Evolutionary conservation across 2,329 filamentous ascomycete genomes (phyloP).

Genomic region (Cladophialophora immunda): DNA sequence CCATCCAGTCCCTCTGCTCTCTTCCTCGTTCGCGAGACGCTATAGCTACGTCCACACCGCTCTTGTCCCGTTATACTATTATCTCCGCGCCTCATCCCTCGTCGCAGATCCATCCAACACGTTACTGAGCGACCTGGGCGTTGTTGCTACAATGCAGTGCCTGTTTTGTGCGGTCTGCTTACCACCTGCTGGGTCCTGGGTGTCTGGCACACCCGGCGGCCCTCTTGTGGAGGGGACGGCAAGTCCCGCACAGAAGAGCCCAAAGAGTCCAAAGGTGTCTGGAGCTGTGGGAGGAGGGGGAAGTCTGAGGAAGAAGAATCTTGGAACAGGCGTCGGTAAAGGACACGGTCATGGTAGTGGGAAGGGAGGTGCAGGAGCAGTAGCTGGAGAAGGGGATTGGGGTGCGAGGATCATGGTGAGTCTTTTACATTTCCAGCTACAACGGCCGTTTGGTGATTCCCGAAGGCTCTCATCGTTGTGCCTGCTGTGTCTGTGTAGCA

Average conservation of each 20-base stretch:
- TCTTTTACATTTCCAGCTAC: conserved; percentile 7
- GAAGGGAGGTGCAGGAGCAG: conserved; percentile 34
- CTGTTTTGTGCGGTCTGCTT: conserved; percentile 67
- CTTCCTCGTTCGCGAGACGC: conserved; percentile 58
- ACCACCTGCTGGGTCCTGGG: conserved; percentile 58
- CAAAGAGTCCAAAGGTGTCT: conserved; percentile 22
- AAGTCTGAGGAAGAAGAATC: conserved; percentile 38
- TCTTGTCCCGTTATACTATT: conserved; percentile 71
- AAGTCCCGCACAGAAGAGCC: conserved; percentile 13
- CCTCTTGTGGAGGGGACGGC: conserved; percentile 35
- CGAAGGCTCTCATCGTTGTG: not conserved
- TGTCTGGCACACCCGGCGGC: conserved; percentile 38
- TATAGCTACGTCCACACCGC: conserved; percentile 74
- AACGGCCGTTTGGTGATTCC: not conserved
- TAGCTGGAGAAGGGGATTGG: not conserved
- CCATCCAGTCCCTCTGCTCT: conserved; percentile 56
- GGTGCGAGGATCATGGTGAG: conserved; percentile 40
- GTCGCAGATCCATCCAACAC: conserved; percentile 74
- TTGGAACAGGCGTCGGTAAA: conserved; percentile 17
- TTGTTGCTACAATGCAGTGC: conserved; percentile 71
- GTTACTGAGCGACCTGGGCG: conserved; percentile 68
- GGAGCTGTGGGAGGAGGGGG: conserved; percentile 29
- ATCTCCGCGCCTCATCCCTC: conserved; percentile 70
- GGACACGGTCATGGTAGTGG: conserved; percentile 13
- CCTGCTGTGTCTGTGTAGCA: not conserved